Base-by-base conservation (phyloP, 1,139 yeast species). In the Saccharomyces uvarum region DNA sequence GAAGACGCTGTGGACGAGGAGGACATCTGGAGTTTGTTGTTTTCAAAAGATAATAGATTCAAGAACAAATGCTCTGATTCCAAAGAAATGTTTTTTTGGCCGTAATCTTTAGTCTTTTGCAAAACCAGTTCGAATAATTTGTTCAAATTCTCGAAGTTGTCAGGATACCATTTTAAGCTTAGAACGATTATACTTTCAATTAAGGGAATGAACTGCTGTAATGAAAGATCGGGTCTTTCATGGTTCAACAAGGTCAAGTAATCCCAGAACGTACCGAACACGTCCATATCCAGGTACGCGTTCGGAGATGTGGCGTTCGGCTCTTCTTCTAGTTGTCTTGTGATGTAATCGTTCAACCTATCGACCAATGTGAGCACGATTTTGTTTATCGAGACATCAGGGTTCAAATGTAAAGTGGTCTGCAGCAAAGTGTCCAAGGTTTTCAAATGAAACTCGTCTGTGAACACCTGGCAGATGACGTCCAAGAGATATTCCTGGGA, bases 401-500 rank as follows among this genome's bases (percentile, higher is more conserved):
- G 93, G 65, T 84, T 84, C 59, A 93, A 75, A 51, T 81, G 75
- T 56, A 86, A 77, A 0, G 90, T 82, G 2, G 88, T 80, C 50
- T 79, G 80, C 61, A 93, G 76, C 59, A 89, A 80, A 44, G 75
- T 74, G 53, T 83, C 82, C 61, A 93, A 75, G 0, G 98, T 88
- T 28, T 79, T 78, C 58, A 90, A 75, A 66, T 93, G 99, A 71
- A 86, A 91, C 59, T 87, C 88, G 63, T 89, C 97, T 0, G 99
- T 97, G 73, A 95, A 93, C 1, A 91, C 95, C 68, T 91, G 98
- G 55, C 91, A 86, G 56, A 88, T 78, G 11, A 91, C 97, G 66
- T 95, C 99, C 55, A 91, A 75, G 56, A 93, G 73, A 67, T 93
- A 95, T 63, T 85, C 89, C 70, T 93, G 99, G 3, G 99, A 97